These are phyloP conservation scores for Zymoseptoria brevis DNA, from an alignment of 2,329 filamentous ascomycete genomes.

Conservation along the genomic window DNA sequence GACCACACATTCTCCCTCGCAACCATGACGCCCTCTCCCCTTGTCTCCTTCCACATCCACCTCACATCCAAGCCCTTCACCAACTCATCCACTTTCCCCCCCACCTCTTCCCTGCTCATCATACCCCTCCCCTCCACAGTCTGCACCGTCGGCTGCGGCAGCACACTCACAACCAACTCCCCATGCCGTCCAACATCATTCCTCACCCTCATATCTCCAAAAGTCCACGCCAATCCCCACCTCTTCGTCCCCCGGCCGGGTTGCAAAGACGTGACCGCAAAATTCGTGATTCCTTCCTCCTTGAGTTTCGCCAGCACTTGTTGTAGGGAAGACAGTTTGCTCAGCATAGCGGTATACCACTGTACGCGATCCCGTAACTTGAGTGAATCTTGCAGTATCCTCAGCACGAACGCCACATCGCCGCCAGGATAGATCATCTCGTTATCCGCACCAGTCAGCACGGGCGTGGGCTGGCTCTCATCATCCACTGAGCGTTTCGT, in stretches of 20 bases:
- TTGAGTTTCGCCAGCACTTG: conserved; percentile 54
- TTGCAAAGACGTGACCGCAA: conserved; percentile 70
- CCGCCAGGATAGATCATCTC: conserved; percentile 78
- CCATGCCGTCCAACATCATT: conserved; percentile 31
- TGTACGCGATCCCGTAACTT: conserved; percentile 52
- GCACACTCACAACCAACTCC: conserved; percentile 22
- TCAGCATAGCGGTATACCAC: conserved; percentile 92
- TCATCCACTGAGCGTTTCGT: conserved; percentile 14
- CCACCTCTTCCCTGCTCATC: conserved; percentile 22
- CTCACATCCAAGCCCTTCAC: conserved; percentile 51
- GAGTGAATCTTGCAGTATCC: conserved; percentile 64
- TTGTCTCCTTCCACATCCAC: conserved; percentile 56
- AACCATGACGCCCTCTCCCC: conserved; percentile 52
- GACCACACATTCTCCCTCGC: conserved; percentile 71
- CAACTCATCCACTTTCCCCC: conserved; percentile 38
- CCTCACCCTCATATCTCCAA: conserved; percentile 56
- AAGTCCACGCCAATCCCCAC: conserved; percentile 89
- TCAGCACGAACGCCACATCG: conserved; percentile 64
- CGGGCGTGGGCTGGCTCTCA: conserved; percentile 60
- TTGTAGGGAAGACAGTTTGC: conserved; percentile 62
- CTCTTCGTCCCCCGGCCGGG: conserved; percentile 71
- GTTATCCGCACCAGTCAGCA: conserved; percentile 65
- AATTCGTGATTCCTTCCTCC: conserved; percentile 59
- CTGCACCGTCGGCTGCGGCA: conserved; percentile 43
- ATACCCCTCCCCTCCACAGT: conserved; percentile 32